Percentiles rank a stretch among this genome's conserved stretches.
These are phyloP conservation scores for Vitellaria paradoxa DNA, from an alignment of 179 eudicot species.

Conservation along the genomic window DNA sequence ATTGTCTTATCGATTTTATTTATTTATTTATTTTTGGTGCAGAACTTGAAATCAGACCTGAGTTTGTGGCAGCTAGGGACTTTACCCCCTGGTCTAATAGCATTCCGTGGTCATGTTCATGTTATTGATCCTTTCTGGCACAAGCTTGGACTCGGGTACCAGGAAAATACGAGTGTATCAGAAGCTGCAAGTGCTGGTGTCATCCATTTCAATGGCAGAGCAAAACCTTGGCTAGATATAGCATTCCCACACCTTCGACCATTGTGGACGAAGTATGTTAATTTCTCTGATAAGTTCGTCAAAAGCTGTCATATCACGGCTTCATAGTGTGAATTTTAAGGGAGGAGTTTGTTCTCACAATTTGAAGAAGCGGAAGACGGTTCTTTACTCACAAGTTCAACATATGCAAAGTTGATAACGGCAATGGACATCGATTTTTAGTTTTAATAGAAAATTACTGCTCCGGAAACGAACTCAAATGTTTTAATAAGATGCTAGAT, in stretches of 20 bases:
- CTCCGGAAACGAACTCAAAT: too few species aligned
- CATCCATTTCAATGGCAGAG: conserved; percentile 86
- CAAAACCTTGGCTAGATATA: conserved; percentile 95
- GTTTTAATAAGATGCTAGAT: too few species aligned
- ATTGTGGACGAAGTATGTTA: conserved; percentile 77
- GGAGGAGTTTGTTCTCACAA: neutral
- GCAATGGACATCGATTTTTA: too few species aligned
- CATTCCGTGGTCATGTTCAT: conserved; percentile 80
- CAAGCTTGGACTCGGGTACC: conserved; percentile 95
- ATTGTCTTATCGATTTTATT: neutral
- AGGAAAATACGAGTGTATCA: conserved; percentile 63
- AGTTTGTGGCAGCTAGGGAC: conserved; percentile 98
- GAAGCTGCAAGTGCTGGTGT: conserved; percentile 86
- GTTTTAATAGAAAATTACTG: too few species aligned
- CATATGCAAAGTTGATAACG: too few species aligned
- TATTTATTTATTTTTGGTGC: conserved; percentile 18
- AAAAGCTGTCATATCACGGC: conserved; percentile 70
- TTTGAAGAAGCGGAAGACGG: neutral
- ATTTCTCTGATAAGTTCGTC: conserved; percentile 76
- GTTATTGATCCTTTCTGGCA: conserved; percentile 83
- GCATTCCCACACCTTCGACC: conserved; percentile 77
- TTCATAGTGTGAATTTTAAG: conserved; percentile 24
- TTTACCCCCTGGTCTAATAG: conserved; percentile 89
- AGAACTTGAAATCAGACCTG: conserved; percentile 89
- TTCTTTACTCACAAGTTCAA: too few species aligned